Conservation (phyloP, 148 eudicot species). For the Silene latifolia region DNA sequence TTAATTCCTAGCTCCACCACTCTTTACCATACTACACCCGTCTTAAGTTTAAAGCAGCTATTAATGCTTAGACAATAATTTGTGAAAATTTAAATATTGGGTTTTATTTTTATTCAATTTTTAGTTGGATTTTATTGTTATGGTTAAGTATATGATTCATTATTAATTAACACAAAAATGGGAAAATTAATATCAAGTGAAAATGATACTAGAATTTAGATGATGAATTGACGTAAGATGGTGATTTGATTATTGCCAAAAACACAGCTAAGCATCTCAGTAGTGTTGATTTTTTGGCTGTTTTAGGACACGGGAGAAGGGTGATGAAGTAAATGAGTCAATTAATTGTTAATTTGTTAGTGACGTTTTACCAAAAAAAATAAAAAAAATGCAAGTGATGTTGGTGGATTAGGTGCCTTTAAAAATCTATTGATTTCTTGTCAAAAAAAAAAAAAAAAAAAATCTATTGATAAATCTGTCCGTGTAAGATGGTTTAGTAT, state of each 20-base stretch:
- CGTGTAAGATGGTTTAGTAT: no score
- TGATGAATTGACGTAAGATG: neutral
- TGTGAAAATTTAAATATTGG: neutral
- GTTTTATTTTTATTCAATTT: neutral
- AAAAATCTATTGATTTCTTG: no score
- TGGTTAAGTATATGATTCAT: neutral
- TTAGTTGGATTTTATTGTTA: neutral
- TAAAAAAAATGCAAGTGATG: neutral
- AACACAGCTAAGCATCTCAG: neutral
- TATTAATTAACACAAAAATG: neutral
- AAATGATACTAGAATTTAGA: neutral
- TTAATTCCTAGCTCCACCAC: no score
- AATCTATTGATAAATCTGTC: no score
- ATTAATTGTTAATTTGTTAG: constrained; percentile 2
- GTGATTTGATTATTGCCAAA: neutral
- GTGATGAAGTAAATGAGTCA: neutral
- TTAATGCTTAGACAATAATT: no score
- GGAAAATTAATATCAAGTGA: neutral
- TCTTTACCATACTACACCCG: no score
- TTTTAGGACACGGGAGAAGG: neutral
- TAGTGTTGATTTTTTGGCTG: neutral
- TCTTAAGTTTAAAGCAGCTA: no score
- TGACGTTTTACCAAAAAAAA: neutral
- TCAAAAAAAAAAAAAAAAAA: neutral
- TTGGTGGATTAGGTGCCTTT: neutral